A percentile compares a stretch with the other conserved stretches of the same genome.
Evolutionary conservation across 2,329 filamentous ascomycete genomes (phyloP).

Genomic region (Paraphoma sp.): DNA sequence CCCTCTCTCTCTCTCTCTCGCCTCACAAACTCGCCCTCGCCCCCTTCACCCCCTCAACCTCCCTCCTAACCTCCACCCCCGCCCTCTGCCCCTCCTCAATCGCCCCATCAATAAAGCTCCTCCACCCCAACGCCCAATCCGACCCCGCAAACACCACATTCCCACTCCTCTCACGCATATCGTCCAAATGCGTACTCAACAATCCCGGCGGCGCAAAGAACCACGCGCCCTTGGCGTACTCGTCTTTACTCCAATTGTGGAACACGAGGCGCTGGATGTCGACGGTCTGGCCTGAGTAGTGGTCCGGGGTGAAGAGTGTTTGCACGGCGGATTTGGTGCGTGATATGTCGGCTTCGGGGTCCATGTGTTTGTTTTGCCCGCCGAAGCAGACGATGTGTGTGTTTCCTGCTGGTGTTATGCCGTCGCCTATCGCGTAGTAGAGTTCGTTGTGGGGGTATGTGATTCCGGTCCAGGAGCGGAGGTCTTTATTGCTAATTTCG

Average conservation of each 20-base stretch:
- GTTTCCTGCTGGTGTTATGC: conserved; percentile 49
- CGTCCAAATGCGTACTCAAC: conserved; percentile 47
- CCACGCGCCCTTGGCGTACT: conserved; percentile 55
- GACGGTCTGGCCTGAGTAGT: conserved; percentile 1
- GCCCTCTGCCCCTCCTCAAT: conserved; percentile 55
- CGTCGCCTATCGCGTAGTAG: conserved; percentile 55
- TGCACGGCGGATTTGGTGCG: conserved; percentile 38
- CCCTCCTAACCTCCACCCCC: conserved; percentile 37
- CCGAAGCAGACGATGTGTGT: conserved; percentile 59
- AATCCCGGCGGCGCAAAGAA: conserved; percentile 44
- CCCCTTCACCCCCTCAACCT: conserved; percentile 3
- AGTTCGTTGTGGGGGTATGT: conserved; percentile 54
- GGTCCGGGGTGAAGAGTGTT: conserved; percentile 34
- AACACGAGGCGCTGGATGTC: conserved; percentile 46
- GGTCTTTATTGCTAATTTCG: conserved; percentile 49
- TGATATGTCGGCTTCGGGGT: conserved; percentile 52
- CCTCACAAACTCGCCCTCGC: neutral
- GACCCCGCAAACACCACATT: conserved; percentile 57
- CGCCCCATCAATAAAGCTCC: conserved; percentile 59
- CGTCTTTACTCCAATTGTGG: conserved; percentile 58
- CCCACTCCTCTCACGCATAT: conserved; percentile 52
- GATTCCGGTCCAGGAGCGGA: conserved; percentile 54
- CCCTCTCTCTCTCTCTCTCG: too few relatives aligned
- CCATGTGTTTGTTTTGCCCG: conserved; percentile 51
- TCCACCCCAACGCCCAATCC: conserved; percentile 59